Conservation (phyloP, 352 stramenopile species). For the Phytophthora syringae region DNA sequence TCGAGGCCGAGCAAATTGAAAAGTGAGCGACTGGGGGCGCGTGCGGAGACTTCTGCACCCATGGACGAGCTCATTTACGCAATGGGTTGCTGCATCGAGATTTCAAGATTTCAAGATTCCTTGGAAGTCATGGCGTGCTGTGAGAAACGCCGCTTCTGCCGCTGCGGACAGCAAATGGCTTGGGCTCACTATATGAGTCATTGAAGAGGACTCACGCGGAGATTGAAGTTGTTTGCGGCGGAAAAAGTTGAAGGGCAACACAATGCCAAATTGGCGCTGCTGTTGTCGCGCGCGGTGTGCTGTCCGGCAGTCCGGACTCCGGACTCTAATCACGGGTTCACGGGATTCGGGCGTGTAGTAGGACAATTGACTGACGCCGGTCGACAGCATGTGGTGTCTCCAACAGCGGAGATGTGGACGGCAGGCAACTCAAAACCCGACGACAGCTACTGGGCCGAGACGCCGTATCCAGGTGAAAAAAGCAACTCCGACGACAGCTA, state of each 20-base stretch:
- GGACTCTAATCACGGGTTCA: not conserved
- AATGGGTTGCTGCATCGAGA: not conserved
- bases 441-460: no score
- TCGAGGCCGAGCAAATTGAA: conserved; percentile 29
- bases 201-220: no score
- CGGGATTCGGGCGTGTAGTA: conserved; percentile 16
- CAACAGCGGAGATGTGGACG: no score
- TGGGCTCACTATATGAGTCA: no score
- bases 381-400: no score
- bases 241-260: no score
- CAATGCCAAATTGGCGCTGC: not conserved
- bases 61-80: not conserved
- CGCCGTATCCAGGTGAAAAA: no score
- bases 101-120: no score
- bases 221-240: conserved; percentile 1
- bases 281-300: not conserved
- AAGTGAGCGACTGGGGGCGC: no score
- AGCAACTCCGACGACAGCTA: no score
- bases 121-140: conserved; percentile 12
- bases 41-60: no score
- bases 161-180: conserved; percentile 3
- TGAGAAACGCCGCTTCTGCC: conserved; percentile 3
- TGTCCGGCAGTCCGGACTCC: not conserved
- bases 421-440: no score
- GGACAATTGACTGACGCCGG: not conserved